Evolutionary conservation across 2,329 filamentous ascomycete genomes (phyloP).

Genomic region (Epichloe festucae): DNA sequence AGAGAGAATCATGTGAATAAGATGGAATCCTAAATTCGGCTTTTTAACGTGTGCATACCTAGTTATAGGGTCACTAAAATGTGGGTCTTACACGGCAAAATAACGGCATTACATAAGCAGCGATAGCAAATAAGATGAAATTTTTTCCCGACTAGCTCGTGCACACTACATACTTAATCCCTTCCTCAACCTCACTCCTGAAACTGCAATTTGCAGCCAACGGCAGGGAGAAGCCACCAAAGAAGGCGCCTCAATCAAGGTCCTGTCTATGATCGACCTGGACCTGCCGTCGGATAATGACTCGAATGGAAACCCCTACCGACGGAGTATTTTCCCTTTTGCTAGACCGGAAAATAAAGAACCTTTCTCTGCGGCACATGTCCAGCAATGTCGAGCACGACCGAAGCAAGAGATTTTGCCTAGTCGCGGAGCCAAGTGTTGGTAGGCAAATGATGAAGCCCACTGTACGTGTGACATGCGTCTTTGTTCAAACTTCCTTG

Average conservation of each 20-base stretch:
- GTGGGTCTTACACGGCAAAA: background rate
- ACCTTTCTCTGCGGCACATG: background rate
- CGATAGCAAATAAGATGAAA: background rate
- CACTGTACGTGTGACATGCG: background rate
- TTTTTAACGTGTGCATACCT: no score
- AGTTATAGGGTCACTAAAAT: background rate
- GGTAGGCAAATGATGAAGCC: no score
- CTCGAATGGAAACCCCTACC: background rate
- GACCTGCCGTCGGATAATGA: background rate
- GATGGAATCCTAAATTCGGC: no score
- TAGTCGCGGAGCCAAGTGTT: background rate
- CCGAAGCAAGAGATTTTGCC: background rate
- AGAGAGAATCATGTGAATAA: no score
- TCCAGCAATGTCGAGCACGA: background rate
- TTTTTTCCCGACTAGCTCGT: background rate
- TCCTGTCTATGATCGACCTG: background rate
- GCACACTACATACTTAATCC: no score
- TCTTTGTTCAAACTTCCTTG: no score
- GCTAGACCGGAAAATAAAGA: no score
- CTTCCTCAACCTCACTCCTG: background rate
- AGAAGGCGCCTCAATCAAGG: background rate
- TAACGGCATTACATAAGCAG: conserved; percentile 1
- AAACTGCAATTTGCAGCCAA: background rate
- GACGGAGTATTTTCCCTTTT: background rate
- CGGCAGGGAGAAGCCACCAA: background rate